Conservation (phyloP, 345 rosid genomes). For the Arabidopsis arenosa region DNA sequence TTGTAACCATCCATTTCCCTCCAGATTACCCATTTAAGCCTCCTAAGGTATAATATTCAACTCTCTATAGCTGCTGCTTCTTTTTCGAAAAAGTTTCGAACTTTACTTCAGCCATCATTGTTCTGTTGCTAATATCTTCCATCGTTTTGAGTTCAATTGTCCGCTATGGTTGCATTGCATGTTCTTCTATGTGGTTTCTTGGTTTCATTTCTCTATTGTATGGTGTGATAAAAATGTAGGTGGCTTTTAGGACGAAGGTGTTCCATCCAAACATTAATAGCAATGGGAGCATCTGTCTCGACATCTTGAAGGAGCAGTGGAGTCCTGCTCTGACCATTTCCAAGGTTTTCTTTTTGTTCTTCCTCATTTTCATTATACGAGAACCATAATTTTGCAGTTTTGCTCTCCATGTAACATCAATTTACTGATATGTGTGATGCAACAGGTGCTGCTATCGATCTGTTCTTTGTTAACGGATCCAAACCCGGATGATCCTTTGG, state of each 20-base stretch:
- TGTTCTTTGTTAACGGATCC: slow-evolving; percentile 97
- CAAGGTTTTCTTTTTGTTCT: slow-evolving; percentile 56
- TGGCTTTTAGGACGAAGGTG: slow-evolving; percentile 94
- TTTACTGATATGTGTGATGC: slow-evolving; percentile 15
- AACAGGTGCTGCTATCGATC: slow-evolving; percentile 88
- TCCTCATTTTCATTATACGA: neutral
- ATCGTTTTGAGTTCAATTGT: neutral
- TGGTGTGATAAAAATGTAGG: slow-evolving; percentile 52
- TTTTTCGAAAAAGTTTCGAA: neutral
- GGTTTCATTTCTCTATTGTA: neutral
- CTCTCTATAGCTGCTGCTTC: slow-evolving; percentile 2
- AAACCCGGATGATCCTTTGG: slow-evolving; percentile 96
- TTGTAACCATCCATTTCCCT: slow-evolving; percentile 78
- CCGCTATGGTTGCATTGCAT: neutral
- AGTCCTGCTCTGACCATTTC: slow-evolving; percentile 96
- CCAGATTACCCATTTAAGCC: slow-evolving; percentile 89
- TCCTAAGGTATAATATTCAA: slow-evolving; percentile 57
- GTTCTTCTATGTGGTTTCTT: slow-evolving; percentile 6
- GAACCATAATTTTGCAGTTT: neutral
- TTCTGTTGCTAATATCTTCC: neutral
- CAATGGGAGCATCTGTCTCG: slow-evolving; percentile 96
- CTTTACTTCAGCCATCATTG: neutral
- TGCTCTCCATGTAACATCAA: neutral
- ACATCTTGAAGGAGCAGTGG: slow-evolving; percentile 98
- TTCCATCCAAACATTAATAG: slow-evolving; percentile 95